Conservation (phyloP, 495 filamentous ascomycete species). For the Hypoxylon perforatum region DNA sequence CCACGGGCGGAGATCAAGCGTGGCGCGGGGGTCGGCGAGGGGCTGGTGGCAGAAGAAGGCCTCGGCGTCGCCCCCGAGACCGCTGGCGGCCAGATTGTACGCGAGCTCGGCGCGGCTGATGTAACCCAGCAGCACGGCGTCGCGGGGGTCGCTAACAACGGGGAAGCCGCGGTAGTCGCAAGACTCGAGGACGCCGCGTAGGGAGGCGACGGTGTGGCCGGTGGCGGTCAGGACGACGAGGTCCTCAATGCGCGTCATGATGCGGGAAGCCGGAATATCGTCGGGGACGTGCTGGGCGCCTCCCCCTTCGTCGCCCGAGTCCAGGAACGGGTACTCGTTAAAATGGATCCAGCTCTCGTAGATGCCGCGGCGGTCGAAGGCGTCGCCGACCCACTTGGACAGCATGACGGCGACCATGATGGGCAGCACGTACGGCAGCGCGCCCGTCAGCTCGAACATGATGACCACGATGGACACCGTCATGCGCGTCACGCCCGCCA, state of each 20-base stretch:
- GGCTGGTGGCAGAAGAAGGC: slow-evolving; percentile 86
- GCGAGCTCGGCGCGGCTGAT: slow-evolving; percentile 92
- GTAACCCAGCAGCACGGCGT: slow-evolving; percentile 85
- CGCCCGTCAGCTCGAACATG: slow-evolving; percentile 98
- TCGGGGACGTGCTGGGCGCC: slow-evolving; percentile 75
- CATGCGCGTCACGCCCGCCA: slow-evolving; percentile 98
- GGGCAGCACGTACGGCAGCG: slow-evolving; percentile 93
- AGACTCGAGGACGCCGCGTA: slow-evolving; percentile 73
- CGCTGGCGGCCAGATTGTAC: slow-evolving; percentile 75
- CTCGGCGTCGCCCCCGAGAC: slow-evolving; percentile 76
- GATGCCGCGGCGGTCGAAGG: slow-evolving; percentile 92
- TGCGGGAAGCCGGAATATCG: slow-evolving; percentile 82
- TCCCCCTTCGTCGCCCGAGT: slow-evolving; percentile 82
- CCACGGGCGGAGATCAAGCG: slow-evolving; percentile 90
- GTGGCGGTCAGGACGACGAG: slow-evolving; percentile 85
- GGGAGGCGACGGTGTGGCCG: slow-evolving; percentile 83
- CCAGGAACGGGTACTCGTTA: slow-evolving; percentile 95
- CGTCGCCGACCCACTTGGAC: slow-evolving; percentile 97
- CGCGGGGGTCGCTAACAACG: slow-evolving; percentile 79
- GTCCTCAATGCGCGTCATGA: slow-evolving; percentile 95
- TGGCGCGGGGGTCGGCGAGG: slow-evolving; percentile 79
- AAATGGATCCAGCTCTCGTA: slow-evolving; percentile 98
- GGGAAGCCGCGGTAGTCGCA: slow-evolving; percentile 93
- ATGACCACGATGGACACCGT: slow-evolving; percentile 97
- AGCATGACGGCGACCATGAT: slow-evolving; percentile 99